Evolutionary conservation across 1,284 basidiomycete genomes (phyloP).

Genomic region (Earliella scabrosa): DNA sequence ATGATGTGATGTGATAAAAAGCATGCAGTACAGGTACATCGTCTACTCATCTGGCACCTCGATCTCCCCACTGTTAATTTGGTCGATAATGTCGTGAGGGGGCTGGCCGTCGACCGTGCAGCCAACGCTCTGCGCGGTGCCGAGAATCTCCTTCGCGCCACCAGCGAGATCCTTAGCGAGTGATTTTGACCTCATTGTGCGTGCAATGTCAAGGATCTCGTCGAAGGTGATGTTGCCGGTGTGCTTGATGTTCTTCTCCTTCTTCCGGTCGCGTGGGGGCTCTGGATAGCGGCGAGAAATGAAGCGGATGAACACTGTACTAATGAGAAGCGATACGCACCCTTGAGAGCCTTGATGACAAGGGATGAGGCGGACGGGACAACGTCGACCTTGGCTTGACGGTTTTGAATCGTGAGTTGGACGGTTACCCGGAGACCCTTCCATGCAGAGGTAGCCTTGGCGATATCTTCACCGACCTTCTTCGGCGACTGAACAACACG

Average conservation of each 20-base stretch:
- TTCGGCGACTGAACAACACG: slow-evolving; percentile 83
- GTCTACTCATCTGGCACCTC: slow-evolving; percentile 89
- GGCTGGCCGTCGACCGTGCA: slow-evolving; percentile 96
- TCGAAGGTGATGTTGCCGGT: slow-evolving; percentile 94
- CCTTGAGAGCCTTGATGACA: slow-evolving; percentile 98
- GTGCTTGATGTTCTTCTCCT: slow-evolving; percentile 99
- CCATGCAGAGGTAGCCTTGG: slow-evolving; percentile 98
- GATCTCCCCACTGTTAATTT: slow-evolving; percentile 93
- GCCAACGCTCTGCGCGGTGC: slow-evolving; percentile 92
- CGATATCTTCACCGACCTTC: slow-evolving; percentile 99
- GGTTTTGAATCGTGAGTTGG: slow-evolving; percentile 99
- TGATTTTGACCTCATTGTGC: slow-evolving; percentile 96
- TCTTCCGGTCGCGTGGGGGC: slow-evolving; percentile 99
- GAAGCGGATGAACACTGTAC: neutral
- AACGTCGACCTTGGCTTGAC: slow-evolving; percentile 96
- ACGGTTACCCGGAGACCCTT: slow-evolving; percentile 99
- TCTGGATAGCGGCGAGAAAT: slow-evolving; percentile 53
- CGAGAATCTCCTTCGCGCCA: slow-evolving; percentile 93
- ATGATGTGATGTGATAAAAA: slow-evolving; percentile 21
- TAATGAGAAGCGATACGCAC: slow-evolving; percentile 46
- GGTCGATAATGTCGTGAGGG: slow-evolving; percentile 96
- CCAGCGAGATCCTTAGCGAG: slow-evolving; percentile 91
- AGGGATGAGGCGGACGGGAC: slow-evolving; percentile 98
- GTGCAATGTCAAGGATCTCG: slow-evolving; percentile 94
- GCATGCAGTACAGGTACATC: slow-evolving; percentile 23